phyloP scores from a whole-genome alignment of 179 eudicot genomes.

The Spergularia azorica region DNA sequence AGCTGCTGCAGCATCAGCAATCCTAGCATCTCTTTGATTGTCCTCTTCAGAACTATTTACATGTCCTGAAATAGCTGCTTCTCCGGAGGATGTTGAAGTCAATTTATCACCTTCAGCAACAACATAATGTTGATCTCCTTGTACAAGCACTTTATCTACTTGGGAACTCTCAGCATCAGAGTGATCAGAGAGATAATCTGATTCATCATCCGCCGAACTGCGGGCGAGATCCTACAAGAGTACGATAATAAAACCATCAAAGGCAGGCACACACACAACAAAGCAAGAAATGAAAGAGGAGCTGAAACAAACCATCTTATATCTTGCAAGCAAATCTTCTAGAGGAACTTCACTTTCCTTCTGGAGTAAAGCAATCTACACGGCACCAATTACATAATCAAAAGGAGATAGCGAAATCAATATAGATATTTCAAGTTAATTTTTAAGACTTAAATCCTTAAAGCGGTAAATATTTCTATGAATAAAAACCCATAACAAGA shows the following conservation, averaged over 20 bases:
- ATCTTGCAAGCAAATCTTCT: constrained; percentile 90
- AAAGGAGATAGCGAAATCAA: constrained; percentile 6
- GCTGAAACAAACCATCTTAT: constrained; percentile 62
- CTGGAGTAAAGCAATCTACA: constrained; percentile 87
- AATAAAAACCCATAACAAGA: not conserved
- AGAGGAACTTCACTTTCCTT: constrained; percentile 90
- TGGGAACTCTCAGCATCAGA: constrained; percentile 51
- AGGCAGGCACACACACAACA: constrained; percentile 16
- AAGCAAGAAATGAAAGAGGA: constrained; percentile 12
- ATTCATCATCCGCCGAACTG: constrained; percentile 45
- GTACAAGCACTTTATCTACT: constrained; percentile 34
- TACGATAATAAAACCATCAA: constrained; percentile 20
- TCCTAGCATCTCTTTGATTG: constrained; percentile 59
- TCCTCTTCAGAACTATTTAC: constrained; percentile 48
- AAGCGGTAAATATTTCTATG: not conserved
- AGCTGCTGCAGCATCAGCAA: constrained; percentile 99
- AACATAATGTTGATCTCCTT: constrained; percentile 30
- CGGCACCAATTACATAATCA: constrained; percentile 23
- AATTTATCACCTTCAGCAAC: constrained; percentile 42
- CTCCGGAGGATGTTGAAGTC: constrained; percentile 31
- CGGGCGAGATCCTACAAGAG: constrained; percentile 39
- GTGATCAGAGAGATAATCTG: constrained; percentile 50
- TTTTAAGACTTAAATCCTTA: not conserved
- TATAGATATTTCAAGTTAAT: not conserved
- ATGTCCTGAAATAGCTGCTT: constrained; percentile 41